Conservation (phyloP, 2,329 filamentous ascomycete species). For the Lachnellula subtilissima region DNA sequence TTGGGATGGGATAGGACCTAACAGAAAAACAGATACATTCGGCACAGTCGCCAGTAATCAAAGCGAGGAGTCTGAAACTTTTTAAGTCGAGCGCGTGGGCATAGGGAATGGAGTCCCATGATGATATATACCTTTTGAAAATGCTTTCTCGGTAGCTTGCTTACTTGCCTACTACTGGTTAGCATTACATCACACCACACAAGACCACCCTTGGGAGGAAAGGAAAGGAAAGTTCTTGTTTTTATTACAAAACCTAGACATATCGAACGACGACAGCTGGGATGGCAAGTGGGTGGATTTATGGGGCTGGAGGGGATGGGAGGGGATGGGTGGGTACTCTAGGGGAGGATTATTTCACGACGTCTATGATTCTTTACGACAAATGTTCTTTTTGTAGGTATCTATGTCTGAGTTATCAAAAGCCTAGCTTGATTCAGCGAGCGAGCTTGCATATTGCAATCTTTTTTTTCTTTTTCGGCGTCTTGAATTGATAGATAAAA, state of each 20-base stretch:
- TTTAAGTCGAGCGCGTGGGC: conserved; percentile 29
- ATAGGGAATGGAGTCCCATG: background rate
- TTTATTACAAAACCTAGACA: background rate
- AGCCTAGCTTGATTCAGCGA: too few species aligned
- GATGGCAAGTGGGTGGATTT: too few species aligned
- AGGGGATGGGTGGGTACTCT: too few species aligned
- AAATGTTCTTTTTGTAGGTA: too few species aligned
- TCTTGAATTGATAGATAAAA: too few species aligned
- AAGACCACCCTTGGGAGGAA: background rate
- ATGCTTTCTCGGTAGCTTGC: too few species aligned
- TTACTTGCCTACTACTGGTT: background rate
- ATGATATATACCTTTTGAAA: background rate
- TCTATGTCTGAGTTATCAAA: too few species aligned
- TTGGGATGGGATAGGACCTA: background rate
- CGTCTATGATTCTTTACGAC: too few species aligned
- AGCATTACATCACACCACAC: background rate
- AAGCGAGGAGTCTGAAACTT: conserved; percentile 46
- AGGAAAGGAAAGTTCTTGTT: background rate
- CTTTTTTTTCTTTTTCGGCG: too few species aligned
- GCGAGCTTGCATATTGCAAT: too few species aligned
- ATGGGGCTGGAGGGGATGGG: too few species aligned
- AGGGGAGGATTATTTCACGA: too few species aligned
- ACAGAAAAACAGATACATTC: conserved; percentile 37
- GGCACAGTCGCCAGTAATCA: conserved; percentile 45
- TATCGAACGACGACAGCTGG: background rate